phyloP scores from a whole-genome alignment of 768 basidiomycete genomes.

The Pleurotus eryngii region DNA sequence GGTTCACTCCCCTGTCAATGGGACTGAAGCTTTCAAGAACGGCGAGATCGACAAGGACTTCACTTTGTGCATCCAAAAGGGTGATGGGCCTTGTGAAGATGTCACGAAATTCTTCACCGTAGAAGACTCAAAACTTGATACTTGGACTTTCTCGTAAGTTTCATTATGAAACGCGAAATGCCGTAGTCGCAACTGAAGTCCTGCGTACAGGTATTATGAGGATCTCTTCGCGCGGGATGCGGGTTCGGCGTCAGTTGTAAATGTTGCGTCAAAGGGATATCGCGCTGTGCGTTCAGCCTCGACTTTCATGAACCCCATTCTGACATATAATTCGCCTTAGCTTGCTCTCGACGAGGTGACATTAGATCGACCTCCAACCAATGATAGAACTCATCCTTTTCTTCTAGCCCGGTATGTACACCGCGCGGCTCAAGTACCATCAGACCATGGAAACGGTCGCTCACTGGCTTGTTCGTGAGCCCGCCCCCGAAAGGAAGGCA shows the following conservation, averaged over 20 bases:
- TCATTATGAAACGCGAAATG: background rate
- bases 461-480: conserved; percentile 36
- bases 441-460: conserved; percentile 31
- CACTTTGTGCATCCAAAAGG: conserved; percentile 34
- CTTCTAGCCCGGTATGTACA: conserved; percentile 34
- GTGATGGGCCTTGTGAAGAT: conserved; percentile 28
- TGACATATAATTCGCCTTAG: conserved; percentile 1
- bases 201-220: conserved; percentile 35
- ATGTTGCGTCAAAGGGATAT: conserved; percentile 40
- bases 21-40: conserved; percentile 29
- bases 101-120: conserved; percentile 34
- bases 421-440: conserved; percentile 35
- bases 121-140: conserved; percentile 29
- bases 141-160: conserved; percentile 38
- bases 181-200: background rate
- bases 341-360: background rate
- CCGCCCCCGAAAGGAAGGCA: conserved; percentile 30
- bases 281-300: conserved; percentile 29
- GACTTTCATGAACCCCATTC: background rate
- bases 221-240: conserved; percentile 41
- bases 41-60: conserved; percentile 38
- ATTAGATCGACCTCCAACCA: background rate
- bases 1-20: conserved; percentile 40
- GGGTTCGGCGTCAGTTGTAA: conserved; percentile 27
- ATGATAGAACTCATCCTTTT: background rate